Base-by-base conservation (phyloP, 768 basidiomycete genomes). In the Imleria badia region DNA sequence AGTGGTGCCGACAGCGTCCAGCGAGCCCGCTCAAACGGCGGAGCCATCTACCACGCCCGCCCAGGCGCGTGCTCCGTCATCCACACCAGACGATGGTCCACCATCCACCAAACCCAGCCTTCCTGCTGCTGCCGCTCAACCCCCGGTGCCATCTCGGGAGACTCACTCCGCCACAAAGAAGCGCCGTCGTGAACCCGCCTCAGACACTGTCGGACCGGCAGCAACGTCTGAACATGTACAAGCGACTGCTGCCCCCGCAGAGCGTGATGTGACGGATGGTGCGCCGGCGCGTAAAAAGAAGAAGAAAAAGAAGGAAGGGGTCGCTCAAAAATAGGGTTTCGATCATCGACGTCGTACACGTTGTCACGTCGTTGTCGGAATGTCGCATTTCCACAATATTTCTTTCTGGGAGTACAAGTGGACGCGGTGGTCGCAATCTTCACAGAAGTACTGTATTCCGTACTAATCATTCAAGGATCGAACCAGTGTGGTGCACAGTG, bases 1-100 rank as follows among this genome's bases (percentile, higher is more conserved):
- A 11, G 77, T 92, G 12, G 67, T 90, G 2, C 85, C 86, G 3
- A 39, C 48, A 38, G 26, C 51, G 8, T 31, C 45, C 15, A 31
- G 6, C 19, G 51, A 58, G 38, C 40, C 39, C 2, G 11, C 22
- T 35, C 51, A 45, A 30, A 10, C 29, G 1, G 35, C 42, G 11
- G 52, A 26, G 8, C 10, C 45, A 17, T 26, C 36, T n/a, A 23
- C 20, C 6, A 31, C 4, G 14, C 35, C n/a, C 8, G 15, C 26
- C 34, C 34, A 40, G 11, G 9, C 33, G 3, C 17, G 1, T 10
- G n/a, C 41, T 3, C 45, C 8, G 29, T 10, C 47, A 4, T 6
- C 52, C 20, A 26, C n/a, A 3, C 8, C 14, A 11, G 20, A 42
- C 8, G n/a, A 42, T 6, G 38, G n/a, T 3, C 6, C 14, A 14